A percentile compares a stretch with the other conserved stretches of the same genome.
phyloP scores from a whole-genome alignment of 2,329 filamentous ascomycete species.

The Trichoderma sp. region DNA sequence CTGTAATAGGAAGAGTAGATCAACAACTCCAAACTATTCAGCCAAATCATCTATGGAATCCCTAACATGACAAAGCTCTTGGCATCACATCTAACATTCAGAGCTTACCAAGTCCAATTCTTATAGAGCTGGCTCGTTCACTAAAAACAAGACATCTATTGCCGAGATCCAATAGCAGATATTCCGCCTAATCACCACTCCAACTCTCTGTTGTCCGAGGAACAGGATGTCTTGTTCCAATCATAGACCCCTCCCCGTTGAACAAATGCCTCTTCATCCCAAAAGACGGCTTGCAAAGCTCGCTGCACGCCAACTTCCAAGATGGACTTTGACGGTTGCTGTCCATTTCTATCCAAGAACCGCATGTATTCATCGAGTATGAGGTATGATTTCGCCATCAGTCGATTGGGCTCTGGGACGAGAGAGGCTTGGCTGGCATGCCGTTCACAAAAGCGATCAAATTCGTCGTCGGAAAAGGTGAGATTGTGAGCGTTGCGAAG shows the following conservation, averaged over 20 bases:
- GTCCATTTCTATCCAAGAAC: not conserved
- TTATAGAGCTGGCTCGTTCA: not conserved
- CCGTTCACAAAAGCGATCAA: not conserved
- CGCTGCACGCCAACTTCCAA: not conserved
- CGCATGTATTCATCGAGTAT: slow-evolving; percentile 5
- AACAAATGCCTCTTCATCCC: not conserved
- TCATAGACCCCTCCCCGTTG: slow-evolving; percentile 1
- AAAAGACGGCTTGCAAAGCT: not conserved
- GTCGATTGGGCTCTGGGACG: not conserved
- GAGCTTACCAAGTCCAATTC: not conserved
- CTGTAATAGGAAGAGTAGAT: not conserved
- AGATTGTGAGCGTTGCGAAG: not conserved
- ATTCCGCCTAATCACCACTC: not conserved
- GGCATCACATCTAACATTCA: not conserved
- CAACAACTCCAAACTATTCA: not conserved
- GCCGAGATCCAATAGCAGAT: too few species aligned
- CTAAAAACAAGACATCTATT: too few species aligned
- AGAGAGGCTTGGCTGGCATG: not conserved
- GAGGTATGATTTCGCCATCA: not conserved
- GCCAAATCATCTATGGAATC: not conserved
- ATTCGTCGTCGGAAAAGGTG: not conserved
- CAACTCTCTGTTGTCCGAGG: not conserved
- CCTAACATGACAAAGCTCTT: not conserved
- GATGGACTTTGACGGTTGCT: not conserved
- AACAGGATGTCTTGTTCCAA: not conserved